These are phyloP conservation scores for Casuarina equisetifolia DNA, from an alignment of 306 rosid species.

Conservation along the genomic window DNA sequence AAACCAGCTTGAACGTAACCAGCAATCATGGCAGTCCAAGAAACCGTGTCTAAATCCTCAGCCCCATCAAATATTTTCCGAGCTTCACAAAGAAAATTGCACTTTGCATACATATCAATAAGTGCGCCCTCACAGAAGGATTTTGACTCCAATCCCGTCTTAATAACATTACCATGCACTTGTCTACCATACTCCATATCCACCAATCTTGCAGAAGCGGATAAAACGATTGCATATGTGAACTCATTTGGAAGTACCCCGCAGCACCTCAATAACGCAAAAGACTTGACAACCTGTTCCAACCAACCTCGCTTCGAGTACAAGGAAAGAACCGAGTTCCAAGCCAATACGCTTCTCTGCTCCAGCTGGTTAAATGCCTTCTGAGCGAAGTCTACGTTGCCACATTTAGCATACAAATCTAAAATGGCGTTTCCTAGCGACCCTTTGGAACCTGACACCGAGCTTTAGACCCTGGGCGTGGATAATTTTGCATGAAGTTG, in stretches of 20 bases:
- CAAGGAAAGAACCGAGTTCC: conserved; percentile 65
- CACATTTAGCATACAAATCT: conserved; percentile 57
- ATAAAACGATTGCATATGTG: conserved; percentile 57
- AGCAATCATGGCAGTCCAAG: conserved; percentile 67
- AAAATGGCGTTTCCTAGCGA: conserved; percentile 52
- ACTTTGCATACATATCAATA: conserved; percentile 68
- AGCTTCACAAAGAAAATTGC: conserved; percentile 50
- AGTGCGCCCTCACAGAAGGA: conserved; percentile 56
- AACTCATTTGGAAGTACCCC: conserved; percentile 50
- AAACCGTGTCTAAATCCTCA: conserved; percentile 42
- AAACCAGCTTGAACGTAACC: conserved; percentile 59
- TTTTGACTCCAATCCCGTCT: conserved; percentile 46
- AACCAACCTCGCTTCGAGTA: conserved; percentile 42
- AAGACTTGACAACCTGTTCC: conserved; percentile 36
- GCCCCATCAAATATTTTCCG: conserved; percentile 40
- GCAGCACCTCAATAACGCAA: conserved; percentile 31
- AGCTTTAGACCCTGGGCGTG: conserved; percentile 45
- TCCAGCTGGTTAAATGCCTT: conserved; percentile 52
- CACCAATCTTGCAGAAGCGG: conserved; percentile 53
- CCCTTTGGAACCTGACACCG: conserved; percentile 44
- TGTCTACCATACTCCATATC: conserved; percentile 47
- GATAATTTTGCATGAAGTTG: conserved; percentile 35
- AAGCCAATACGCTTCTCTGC: conserved; percentile 49
- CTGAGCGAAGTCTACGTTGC: conserved; percentile 41
- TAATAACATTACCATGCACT: conserved; percentile 48